Evolutionary conservation across 192 early-diverging fungal genomes (phyloP), one percentile per base, ranked within the genome.

Genomic region (Phycomyces nitens): DNA sequence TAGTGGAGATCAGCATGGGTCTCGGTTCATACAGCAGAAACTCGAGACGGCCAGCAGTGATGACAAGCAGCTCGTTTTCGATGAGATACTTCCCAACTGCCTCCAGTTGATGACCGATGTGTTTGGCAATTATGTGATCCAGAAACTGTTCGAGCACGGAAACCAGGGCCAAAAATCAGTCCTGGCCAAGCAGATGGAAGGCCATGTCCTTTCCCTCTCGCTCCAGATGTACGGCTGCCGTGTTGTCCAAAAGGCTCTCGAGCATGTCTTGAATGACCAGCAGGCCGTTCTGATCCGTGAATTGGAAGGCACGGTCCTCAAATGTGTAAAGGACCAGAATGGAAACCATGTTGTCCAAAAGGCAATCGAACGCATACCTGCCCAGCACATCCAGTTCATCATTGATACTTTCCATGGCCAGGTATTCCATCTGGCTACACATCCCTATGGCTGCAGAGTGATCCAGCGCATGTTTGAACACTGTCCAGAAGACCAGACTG

Each of bases 381-480:
- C 89, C 5, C 86, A 94, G 60, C 91, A 96, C 75, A 94, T 96
- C 69, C 84, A 88, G 66, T 99, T 99, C 62, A 95, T 99, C 66
- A 95, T 99, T 70, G 89, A 94, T 64, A 87, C 95, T 41, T 99
- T 99, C 80, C 91, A 95, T 60, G 93, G 94, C 0, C 95, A 97
- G 77, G 91, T 99, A 0, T 97, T 90, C 69, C 83, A 88, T 18
- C 82, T 99, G 43, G 96, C 96, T 0, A 99, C 96, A 9, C 96
- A 99, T 69, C 94, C 95, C 26, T 99, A 97, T 71, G 96, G 96
- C 29, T 99, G 96, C 68, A 89, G 96, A 22, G 96, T 99, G 23
- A 97, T 99, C 62, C 96, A 99, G 73, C 86, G 96, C 7, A 99
- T 99, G 84, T 99, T 99, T 87, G 96, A 99, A 74, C 92, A 99